Evolutionary conservation across 78 protist species (phyloP).

Genomic region (Cavenderia fasciculata): DNA sequence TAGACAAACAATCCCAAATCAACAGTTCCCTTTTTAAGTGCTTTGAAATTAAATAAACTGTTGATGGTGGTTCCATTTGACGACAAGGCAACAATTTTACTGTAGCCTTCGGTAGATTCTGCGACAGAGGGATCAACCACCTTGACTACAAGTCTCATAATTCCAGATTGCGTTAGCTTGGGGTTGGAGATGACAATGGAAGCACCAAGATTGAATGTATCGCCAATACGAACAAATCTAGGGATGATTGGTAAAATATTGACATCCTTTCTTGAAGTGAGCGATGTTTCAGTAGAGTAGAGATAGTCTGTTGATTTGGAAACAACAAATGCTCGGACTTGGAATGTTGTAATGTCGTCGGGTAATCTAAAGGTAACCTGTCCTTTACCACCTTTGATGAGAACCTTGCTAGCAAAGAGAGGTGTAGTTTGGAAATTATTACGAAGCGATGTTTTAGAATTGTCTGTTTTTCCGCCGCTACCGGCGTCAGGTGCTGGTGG

Average conservation of each 20-base stretch:
- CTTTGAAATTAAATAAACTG: background rate
- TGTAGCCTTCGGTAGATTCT: background rate
- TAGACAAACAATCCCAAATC: conserved; percentile 10
- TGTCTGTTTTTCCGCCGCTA: background rate
- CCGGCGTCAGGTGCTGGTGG: background rate
- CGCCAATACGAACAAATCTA: conserved; percentile 58
- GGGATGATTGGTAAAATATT: conserved; percentile 48
- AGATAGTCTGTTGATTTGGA: background rate
- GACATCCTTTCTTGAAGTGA: conserved; percentile 31
- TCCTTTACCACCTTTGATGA: conserved; percentile 6
- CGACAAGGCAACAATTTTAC: background rate
- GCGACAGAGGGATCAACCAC: background rate
- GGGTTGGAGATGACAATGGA: background rate
- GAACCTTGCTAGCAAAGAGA: conserved; percentile 19
- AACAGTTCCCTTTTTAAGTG: background rate
- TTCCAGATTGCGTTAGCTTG: background rate
- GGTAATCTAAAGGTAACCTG: conserved; percentile 2
- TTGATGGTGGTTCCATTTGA: background rate
- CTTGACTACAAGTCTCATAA: background rate
- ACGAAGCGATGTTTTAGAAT: background rate
- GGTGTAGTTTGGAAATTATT: conserved; percentile 34
- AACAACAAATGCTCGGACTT: background rate
- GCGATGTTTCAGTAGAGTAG: background rate
- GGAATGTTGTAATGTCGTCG: conserved; percentile 58
- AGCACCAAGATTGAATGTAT: conserved; percentile 45